These are phyloP conservation scores for Penicillium crustosum DNA, from an alignment of 2,329 filamentous ascomycete genomes.

Conservation along the genomic window DNA sequence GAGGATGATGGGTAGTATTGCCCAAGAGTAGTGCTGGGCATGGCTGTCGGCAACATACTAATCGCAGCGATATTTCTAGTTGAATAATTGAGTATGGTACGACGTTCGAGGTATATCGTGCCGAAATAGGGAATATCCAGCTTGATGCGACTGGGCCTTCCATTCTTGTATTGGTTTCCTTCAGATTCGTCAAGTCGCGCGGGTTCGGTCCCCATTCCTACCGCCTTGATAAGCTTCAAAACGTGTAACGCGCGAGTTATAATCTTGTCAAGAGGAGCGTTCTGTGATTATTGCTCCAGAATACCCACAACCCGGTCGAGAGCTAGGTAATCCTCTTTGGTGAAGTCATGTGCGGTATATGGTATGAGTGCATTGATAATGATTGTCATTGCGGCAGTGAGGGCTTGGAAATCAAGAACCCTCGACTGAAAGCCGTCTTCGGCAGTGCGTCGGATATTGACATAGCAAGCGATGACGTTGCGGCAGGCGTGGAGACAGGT, in stretches of 20 bases:
- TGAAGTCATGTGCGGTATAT: neutral
- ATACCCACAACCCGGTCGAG: slow-evolving; percentile 4
- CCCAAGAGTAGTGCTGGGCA: neutral
- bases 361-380: slow-evolving; percentile 9
- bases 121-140: slow-evolving; percentile 17
- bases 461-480: slow-evolving; percentile 11
- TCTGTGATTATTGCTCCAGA: slow-evolving; percentile 2
- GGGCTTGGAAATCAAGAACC: slow-evolving; percentile 15
- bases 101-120: slow-evolving; percentile 11
- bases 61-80: neutral
- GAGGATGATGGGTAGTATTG: neutral
- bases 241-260: slow-evolving; percentile 5
- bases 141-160: slow-evolving; percentile 7
- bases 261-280: slow-evolving; percentile 5
- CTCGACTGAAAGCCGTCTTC: slow-evolving; percentile 8
- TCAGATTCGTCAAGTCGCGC: neutral
- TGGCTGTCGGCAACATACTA: neutral
- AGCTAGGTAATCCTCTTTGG: neutral
- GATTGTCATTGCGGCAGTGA: slow-evolving; percentile 14
- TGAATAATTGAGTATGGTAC: neutral
- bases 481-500: slow-evolving; percentile 12
- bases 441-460: slow-evolving; percentile 2
- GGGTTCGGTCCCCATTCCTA: neutral
- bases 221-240: slow-evolving; percentile 3
- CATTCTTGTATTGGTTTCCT: neutral